Base-by-base conservation (phyloP, 257 asterid species). In the Gardenia jasminoides region DNA sequence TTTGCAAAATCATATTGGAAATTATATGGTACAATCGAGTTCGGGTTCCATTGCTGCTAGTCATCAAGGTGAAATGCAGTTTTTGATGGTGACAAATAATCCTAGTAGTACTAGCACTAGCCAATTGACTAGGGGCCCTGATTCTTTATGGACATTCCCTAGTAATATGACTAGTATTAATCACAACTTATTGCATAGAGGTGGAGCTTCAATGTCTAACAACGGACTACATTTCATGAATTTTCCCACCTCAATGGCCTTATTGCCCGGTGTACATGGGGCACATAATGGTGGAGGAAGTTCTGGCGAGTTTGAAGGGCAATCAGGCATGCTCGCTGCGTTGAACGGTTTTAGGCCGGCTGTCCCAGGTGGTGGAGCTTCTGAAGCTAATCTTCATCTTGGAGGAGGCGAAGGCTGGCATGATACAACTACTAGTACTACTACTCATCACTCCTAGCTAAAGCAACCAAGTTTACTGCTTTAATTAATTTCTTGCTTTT, bases 171-270 rank as follows among this genome's bases (percentile, higher is more conserved):
- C 79, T 47, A 84, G 78, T 39, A 79, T 82, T 9, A 74, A 54
- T 70, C 31, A 22, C 17, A 48, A 43, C 62, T 28, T 4, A 13
- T 20, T 78, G 67, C 73, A 84, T 48, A 79, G 90, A 76, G 91
- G 88, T 44, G 79, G 72, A 59, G 44, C 68, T 43, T 39, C 90
- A 13, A 71, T 67, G 79, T 72, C 81, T 16, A 83, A 82, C 26
- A 66, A 73, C 67, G 90, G 90, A 8, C 78, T 87, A 64, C 88
- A 88, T 86, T 88, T 88, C 74, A 83, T 89, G 94, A 91, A 92
- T 85, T 82, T 85, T 70, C 87, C 88, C 26, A 58, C 91, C 7
- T 84, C 86, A 9, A 26, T 81, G 75, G 84, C 91, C 43, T 33
- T 85, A 24, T 67, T 83, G 26, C 80, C 88, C 80, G 68, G 67